Percentiles rank a stretch among this genome's conserved stretches.
Evolutionary conservation across 164 flowering plant genomes (phyloP).

Genomic region (Macadamia integrifolia): DNA sequence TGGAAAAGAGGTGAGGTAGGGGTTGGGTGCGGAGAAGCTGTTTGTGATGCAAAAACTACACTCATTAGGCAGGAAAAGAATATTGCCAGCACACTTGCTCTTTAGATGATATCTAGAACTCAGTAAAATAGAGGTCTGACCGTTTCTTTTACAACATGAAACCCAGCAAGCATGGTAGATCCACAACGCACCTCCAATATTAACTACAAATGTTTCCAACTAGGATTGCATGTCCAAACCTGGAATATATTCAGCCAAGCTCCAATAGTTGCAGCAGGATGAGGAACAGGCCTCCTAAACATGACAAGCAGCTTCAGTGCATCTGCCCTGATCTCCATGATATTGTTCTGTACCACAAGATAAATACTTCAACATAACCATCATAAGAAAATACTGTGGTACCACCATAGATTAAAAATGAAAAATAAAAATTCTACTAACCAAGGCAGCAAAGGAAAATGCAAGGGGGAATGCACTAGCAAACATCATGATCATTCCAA

Average conservation of each 20-base stretch:
- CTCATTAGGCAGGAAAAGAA: not conserved
- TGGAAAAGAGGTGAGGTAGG: too few relatives aligned
- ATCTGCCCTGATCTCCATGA: slow-evolving; percentile 81
- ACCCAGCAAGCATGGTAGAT: not conserved
- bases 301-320: slow-evolving; percentile 79
- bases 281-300: slow-evolving; percentile 79
- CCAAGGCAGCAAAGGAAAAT: slow-evolving; percentile 74
- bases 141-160: not conserved
- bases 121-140: not conserved
- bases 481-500: slow-evolving; percentile 99
- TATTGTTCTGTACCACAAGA: slow-evolving; percentile 48
- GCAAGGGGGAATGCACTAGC: slow-evolving; percentile 95
- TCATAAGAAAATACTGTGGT: not conserved
- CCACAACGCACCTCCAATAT: not conserved
- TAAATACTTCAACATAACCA: not conserved
- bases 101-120: not conserved
- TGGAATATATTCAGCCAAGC: slow-evolving; percentile 96
- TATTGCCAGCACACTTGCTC: too few relatives aligned
- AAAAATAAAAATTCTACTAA: slow-evolving; percentile 16
- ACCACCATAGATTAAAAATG: too few relatives aligned
- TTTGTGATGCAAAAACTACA: too few relatives aligned
- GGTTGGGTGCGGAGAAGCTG: too few relatives aligned
- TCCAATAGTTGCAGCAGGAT: slow-evolving; percentile 76
- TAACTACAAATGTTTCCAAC: not conserved
- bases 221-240: slow-evolving; percentile 29